These are phyloP conservation scores for Leptomonas seymouri DNA, from an alignment of 208 protist genomes.

Conservation along the genomic window DNA sequence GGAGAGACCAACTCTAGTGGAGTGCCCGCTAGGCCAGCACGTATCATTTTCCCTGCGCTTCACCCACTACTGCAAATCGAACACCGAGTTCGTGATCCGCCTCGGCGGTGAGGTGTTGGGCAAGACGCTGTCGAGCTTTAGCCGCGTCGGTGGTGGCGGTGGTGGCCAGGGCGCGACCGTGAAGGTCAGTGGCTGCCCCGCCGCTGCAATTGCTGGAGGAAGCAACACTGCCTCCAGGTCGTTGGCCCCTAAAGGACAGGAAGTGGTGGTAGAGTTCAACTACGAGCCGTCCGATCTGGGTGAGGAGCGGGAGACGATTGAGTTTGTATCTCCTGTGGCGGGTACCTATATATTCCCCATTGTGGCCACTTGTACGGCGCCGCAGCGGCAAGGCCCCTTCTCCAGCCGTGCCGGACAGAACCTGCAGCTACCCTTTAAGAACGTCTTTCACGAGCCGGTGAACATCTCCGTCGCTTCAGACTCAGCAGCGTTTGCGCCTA, in stretches of 20 bases:
- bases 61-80: slow-evolving; percentile 62
- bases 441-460: slow-evolving; percentile 91
- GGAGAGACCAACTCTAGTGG: slow-evolving; percentile 82
- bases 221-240: not conserved
- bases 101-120: slow-evolving; percentile 42
- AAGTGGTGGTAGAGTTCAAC: slow-evolving; percentile 90
- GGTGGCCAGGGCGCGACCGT: slow-evolving; percentile 34
- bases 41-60: slow-evolving; percentile 72
- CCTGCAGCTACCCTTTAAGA: slow-evolving; percentile 90
- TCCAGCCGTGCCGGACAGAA: slow-evolving; percentile 62
- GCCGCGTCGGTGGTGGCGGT: slow-evolving; percentile 23
- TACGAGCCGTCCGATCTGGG: slow-evolving; percentile 94
- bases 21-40: slow-evolving; percentile 86
- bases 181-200: slow-evolving; percentile 24
- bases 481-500: slow-evolving; percentile 81
- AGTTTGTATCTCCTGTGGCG: slow-evolving; percentile 78
- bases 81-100: slow-evolving; percentile 87
- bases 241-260: slow-evolving; percentile 71
- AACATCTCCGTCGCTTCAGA: slow-evolving; percentile 86
- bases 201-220: not conserved
- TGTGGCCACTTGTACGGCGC: slow-evolving; percentile 82
- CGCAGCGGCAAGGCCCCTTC: slow-evolving; percentile 94
- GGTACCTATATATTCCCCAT: slow-evolving; percentile 94
- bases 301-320: slow-evolving; percentile 73
- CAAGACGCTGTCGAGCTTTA: slow-evolving; percentile 18